Conservation (phyloP, 1,284 basidiomycete genomes). For the Boletellus deceptivus region DNA sequence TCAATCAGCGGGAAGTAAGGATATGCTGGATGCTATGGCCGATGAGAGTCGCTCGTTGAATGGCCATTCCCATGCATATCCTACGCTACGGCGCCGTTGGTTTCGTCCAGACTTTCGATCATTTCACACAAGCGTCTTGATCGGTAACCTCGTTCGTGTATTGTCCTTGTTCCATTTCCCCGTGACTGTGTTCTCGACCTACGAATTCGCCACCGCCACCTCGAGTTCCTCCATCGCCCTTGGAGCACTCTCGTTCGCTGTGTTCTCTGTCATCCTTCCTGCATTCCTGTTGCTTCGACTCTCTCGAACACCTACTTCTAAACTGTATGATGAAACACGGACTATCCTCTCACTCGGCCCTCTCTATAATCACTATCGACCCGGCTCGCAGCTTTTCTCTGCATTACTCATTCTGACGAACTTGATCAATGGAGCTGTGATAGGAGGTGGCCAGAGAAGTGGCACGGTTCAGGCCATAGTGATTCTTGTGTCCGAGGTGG, state of each 20-base stretch:
- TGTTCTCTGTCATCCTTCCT: conserved; percentile 81
- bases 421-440: conserved; percentile 76
- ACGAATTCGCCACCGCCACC: conserved; percentile 39
- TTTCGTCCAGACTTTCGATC: conserved; percentile 67
- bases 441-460: conserved; percentile 86
- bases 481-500: conserved; percentile 83
- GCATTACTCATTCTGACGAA: conserved; percentile 80
- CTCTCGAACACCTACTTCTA: conserved; percentile 77
- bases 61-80: conserved; percentile 32
- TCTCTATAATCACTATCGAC: conserved; percentile 94
- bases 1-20: conserved; percentile 50
- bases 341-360: conserved; percentile 90
- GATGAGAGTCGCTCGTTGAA: conserved; percentile 62
- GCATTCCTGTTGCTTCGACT: conserved; percentile 74
- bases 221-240: conserved; percentile 57
- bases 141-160: conserved; percentile 89
- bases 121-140: conserved; percentile 74
- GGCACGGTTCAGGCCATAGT: conserved; percentile 91
- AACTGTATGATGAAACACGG: conserved; percentile 91
- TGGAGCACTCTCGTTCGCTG: conserved; percentile 71
- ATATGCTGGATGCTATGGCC: conserved; percentile 42
- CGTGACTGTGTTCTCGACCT: conserved; percentile 87
- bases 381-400: conserved; percentile 88
- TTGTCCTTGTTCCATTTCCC: conserved; percentile 93
- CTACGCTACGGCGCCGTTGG: conserved; percentile 41